These are phyloP conservation scores for Septoria petroselini DNA, from an alignment of 2,329 filamentous ascomycete genomes.

Conservation along the genomic window DNA sequence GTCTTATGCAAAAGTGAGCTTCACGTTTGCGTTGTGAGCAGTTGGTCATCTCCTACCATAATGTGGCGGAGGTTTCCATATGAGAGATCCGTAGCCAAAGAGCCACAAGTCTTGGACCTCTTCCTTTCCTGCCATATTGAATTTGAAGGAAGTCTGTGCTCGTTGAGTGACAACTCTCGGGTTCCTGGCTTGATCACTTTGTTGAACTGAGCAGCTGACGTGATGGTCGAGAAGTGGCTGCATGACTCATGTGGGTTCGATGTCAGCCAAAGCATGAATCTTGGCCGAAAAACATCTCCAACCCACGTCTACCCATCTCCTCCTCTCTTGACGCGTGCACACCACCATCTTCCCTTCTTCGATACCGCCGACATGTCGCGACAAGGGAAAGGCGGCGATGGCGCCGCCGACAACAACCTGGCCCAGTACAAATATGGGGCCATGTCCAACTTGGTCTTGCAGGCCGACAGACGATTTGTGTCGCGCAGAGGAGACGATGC, in stretches of 20 bases:
- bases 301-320: slow-evolving; percentile 1
- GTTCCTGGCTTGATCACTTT: too few species aligned
- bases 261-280: too few species aligned
- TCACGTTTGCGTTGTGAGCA: background rate
- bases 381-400: slow-evolving; percentile 22
- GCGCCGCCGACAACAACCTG: slow-evolving; percentile 37
- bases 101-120: slow-evolving; percentile 70
- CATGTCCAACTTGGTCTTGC: slow-evolving; percentile 99
- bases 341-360: background rate
- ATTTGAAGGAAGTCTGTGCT: too few species aligned
- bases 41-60: slow-evolving; percentile 62
- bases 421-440: slow-evolving; percentile 42
- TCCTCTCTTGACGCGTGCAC: background rate
- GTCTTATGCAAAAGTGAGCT: slow-evolving; percentile 53
- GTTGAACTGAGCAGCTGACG: too few species aligned
- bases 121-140: background rate
- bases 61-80: slow-evolving; percentile 97
- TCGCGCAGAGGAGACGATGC: slow-evolving; percentile 89
- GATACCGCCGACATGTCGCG: slow-evolving; percentile 32
- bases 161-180: too few species aligned
- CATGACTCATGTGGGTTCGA: too few species aligned
- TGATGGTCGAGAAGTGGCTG: too few species aligned
- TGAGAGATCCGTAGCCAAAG: slow-evolving; percentile 96
- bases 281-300: background rate
- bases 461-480: slow-evolving; percentile 96